These are phyloP conservation scores for Aspergillus sclerotioniger DNA, from an alignment of 495 filamentous ascomycete genomes.

Conservation along the genomic window DNA sequence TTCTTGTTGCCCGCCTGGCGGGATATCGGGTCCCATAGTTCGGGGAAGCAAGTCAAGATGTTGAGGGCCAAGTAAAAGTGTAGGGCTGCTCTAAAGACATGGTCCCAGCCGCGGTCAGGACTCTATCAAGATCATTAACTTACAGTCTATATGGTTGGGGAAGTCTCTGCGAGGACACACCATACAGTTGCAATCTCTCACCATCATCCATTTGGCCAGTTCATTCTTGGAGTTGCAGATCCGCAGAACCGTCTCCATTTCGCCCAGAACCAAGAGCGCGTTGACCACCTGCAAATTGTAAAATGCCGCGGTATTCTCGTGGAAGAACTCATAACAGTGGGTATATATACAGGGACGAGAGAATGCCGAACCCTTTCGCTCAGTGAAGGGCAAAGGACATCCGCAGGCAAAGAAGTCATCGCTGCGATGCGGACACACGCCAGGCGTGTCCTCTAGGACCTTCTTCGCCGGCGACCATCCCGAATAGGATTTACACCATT, in stretches of 20 bases:
- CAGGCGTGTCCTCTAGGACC: neutral
- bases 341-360: neutral
- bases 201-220: constrained; percentile 8
- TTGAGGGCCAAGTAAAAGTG: constrained; percentile 20
- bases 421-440: neutral
- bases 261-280: constrained; percentile 22
- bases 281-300: constrained; percentile 24
- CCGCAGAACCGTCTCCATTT: constrained; percentile 23
- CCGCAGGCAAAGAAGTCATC: neutral
- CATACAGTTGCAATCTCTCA: constrained; percentile 6
- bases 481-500: neutral
- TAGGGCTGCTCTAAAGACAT: constrained; percentile 13
- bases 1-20: neutral
- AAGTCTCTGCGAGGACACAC: neutral
- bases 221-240: constrained; percentile 16
- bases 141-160: neutral
- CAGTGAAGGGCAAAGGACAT: constrained; percentile 11
- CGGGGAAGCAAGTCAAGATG: constrained; percentile 17
- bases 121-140: neutral
- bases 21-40: constrained; percentile 18
- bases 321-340: constrained; percentile 1
- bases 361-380: constrained; percentile 19
- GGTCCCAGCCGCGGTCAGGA: constrained; percentile 17
- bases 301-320: constrained; percentile 10
- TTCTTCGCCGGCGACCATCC: neutral